These are phyloP conservation scores for Chalaropsis ovoidea DNA, from an alignment of 2,329 filamentous ascomycete genomes.

Conservation along the genomic window DNA sequence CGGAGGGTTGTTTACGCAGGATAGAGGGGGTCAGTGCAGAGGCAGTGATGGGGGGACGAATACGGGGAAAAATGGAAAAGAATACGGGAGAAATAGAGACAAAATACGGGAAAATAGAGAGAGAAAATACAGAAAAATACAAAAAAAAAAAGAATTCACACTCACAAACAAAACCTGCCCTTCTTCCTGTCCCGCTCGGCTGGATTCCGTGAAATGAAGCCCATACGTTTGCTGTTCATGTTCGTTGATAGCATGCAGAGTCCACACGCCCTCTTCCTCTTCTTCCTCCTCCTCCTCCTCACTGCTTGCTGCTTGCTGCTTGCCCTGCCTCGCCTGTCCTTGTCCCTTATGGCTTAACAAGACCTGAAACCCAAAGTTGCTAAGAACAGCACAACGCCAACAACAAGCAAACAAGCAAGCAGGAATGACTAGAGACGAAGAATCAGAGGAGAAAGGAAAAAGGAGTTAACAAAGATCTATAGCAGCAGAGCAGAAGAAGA, in stretches of 20 bases:
- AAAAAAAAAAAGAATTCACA: conserved; percentile 18
- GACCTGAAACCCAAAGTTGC: background rate
- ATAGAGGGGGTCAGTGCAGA: conserved; percentile 8
- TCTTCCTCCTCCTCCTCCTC: background rate
- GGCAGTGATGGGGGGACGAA: conserved; percentile 4
- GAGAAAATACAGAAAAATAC: background rate
- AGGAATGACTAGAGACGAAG: background rate
- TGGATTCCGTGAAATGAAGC: conserved; percentile 9
- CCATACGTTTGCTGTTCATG: conserved; percentile 13
- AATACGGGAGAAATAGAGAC: too few species aligned
- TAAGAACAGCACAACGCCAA: background rate
- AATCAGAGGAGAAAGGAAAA: background rate
- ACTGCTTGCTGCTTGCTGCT: background rate
- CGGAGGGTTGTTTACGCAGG: background rate
- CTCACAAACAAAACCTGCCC: conserved; percentile 3
- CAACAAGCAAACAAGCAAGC: background rate
- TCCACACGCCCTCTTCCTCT: conserved; percentile 2
- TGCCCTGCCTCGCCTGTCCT: background rate
- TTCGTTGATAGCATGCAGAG: background rate
- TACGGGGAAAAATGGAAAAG: conserved; percentile 6
- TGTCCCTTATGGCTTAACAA: conserved; percentile 3
- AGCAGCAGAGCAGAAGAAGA: too few species aligned
- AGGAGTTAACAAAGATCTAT: background rate
- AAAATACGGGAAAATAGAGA: too few species aligned
- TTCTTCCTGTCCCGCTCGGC: background rate